A percentile compares a stretch with the other conserved stretches of the same genome.
Evolutionary conservation across 139 green algal species (phyloP).

Genomic region (Chlamydomonas asymmetrica): DNA sequence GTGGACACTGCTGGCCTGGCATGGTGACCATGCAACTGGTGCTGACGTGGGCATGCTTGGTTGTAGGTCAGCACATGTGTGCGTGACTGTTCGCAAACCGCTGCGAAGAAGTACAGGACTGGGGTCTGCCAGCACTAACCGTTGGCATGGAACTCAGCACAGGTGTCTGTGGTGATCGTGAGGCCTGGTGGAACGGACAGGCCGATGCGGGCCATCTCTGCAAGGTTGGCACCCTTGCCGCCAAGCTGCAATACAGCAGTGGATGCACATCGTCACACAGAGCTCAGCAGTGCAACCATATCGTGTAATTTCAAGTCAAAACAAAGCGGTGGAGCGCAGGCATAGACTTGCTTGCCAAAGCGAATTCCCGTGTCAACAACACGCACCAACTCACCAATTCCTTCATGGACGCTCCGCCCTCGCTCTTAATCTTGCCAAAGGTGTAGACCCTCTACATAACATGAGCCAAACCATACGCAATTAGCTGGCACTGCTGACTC

Average conservation of each 20-base stretch:
- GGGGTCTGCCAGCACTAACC: slow-evolving; percentile 41
- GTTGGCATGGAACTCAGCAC: slow-evolving; percentile 67
- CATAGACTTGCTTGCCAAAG: neutral
- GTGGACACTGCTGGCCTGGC: no score
- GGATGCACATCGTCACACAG: neutral
- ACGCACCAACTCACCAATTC: slow-evolving; percentile 36
- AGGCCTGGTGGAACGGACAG: slow-evolving; percentile 87
- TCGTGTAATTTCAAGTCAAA: neutral
- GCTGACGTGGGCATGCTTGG: no score
- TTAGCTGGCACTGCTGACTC: no score
- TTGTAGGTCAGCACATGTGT: no score
- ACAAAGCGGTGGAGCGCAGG: neutral
- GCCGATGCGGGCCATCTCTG: slow-evolving; percentile 85
- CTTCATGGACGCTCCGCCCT: slow-evolving; percentile 71
- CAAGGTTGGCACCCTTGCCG: slow-evolving; percentile 90
- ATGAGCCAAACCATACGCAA: neutral
- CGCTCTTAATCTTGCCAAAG: slow-evolving; percentile 57
- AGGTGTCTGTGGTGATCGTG: slow-evolving; percentile 89
- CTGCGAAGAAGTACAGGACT: no score
- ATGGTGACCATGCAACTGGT: no score
- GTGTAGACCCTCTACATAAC: slow-evolving; percentile 48
- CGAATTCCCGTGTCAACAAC: neutral
- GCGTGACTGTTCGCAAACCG: no score
- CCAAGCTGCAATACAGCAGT: slow-evolving; percentile 55
- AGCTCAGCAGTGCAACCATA: no score